Conservation (phyloP, 2,329 filamentous ascomycete species). For the Colletotrichum siamense region DNA sequence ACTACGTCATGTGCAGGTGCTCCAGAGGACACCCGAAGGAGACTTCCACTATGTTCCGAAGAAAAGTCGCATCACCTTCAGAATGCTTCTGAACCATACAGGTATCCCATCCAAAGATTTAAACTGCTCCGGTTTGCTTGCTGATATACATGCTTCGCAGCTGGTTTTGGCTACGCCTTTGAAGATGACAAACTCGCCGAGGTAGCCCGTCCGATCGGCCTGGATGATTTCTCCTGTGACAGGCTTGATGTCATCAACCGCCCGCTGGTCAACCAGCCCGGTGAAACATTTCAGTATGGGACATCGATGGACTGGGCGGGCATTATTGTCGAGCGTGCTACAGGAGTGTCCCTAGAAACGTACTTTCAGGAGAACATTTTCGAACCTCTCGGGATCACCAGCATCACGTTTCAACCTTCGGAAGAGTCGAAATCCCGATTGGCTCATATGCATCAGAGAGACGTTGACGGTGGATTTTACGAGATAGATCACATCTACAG, state of each 20-base stretch:
- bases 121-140: background rate
- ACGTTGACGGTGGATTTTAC: background rate
- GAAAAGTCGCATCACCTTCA: conserved; percentile 48
- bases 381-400: conserved; percentile 45
- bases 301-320: conserved; percentile 58
- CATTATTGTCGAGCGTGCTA: conserved; percentile 52
- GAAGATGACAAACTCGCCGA: conserved; percentile 26
- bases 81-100: conserved; percentile 58
- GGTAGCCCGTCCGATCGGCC: background rate
- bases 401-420: conserved; percentile 42
- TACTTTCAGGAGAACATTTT: conserved; percentile 50
- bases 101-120: conserved; percentile 11
- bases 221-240: background rate
- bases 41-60: conserved; percentile 31
- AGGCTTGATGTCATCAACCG: conserved; percentile 40
- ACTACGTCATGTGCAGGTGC: conserved; percentile 50
- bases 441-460: background rate
- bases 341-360: conserved; percentile 45
- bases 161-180: conserved; percentile 52
- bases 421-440: background rate
- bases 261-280: conserved; percentile 56
- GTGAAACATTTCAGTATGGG: conserved; percentile 54
- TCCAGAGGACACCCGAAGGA: conserved; percentile 41
- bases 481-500: background rate
- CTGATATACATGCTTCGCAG: background rate